Conservation (phyloP, 768 basidiomycete species). For the Sarcomyxa edulis region DNA sequence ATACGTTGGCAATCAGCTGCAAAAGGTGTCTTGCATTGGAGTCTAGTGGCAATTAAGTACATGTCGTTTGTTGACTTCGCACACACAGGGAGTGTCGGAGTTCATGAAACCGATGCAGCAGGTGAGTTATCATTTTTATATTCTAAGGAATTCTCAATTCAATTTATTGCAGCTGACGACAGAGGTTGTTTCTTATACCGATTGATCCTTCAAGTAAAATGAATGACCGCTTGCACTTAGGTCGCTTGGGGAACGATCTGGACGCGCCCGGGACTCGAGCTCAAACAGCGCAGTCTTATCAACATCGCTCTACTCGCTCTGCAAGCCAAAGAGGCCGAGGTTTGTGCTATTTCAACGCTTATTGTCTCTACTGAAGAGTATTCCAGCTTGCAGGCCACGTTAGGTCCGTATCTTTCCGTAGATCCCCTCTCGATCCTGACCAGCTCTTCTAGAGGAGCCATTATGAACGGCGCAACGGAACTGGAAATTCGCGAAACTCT, state of each 20-base stretch:
- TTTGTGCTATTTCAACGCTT: constrained; percentile 12
- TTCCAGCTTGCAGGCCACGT: constrained; percentile 32
- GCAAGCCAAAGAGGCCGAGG: constrained; percentile 39
- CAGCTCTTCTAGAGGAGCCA: constrained; percentile 28
- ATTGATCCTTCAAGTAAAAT: background rate
- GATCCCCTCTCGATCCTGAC: no score
- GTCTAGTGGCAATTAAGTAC: background rate
- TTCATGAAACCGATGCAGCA: constrained; percentile 46
- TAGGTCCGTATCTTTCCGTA: no score
- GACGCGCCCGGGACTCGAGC: constrained; percentile 40
- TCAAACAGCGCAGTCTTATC: constrained; percentile 41
- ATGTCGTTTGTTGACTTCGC: background rate
- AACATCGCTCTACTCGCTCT: constrained; percentile 36
- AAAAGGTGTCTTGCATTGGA: constrained; percentile 18
- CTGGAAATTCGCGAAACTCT: constrained; percentile 39
- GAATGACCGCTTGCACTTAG: constrained; percentile 12
- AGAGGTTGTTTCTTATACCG: constrained; percentile 26
- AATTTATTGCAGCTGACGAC: constrained; percentile 24
- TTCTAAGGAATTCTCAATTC: background rate
- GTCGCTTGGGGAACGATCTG: constrained; percentile 43
- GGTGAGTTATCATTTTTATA: constrained; percentile 10
- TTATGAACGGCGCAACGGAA: constrained; percentile 37
- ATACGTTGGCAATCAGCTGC: constrained; percentile 36
- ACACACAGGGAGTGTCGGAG: constrained; percentile 28
- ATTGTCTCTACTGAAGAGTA: background rate